phyloP scores from a whole-genome alignment of 2,329 filamentous ascomycete genomes.

The Alternaria sp. region DNA sequence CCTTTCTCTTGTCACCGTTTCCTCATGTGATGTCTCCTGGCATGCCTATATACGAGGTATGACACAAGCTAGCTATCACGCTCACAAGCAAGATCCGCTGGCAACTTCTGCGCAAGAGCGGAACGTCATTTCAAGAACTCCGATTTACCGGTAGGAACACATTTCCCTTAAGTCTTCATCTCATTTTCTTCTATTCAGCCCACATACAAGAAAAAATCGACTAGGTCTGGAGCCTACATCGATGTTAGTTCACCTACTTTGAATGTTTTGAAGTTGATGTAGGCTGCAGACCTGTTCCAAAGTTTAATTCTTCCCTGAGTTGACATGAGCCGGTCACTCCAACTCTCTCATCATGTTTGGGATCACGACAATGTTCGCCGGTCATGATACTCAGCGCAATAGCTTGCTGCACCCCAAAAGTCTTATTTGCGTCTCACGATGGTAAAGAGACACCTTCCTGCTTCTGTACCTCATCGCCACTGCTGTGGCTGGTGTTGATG shows the following conservation, averaged over 20 bases:
- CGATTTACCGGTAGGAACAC: not conserved
- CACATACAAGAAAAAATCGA: not conserved
- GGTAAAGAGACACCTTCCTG: conserved; percentile 15
- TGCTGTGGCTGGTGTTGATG: conserved; percentile 15
- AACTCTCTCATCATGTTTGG: conserved; percentile 18
- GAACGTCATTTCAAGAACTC: not conserved
- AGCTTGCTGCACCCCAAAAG: not conserved
- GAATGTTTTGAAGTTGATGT: not conserved
- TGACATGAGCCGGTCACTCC: conserved; percentile 4
- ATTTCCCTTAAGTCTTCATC: not conserved
- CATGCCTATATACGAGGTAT: not conserved
- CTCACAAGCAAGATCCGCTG: not conserved
- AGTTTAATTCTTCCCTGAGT: not conserved
- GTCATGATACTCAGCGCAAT: conserved; percentile 18
- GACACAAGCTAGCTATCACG: not conserved
- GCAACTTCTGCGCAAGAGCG: not conserved
- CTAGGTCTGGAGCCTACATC: not conserved
- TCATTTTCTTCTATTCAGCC: conserved; percentile 6
- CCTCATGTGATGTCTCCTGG: not conserved
- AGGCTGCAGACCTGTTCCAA: not conserved
- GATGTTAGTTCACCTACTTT: not conserved
- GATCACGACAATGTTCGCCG: conserved; percentile 6
- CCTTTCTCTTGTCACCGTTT: accelerated
- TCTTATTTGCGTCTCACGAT: not conserved
- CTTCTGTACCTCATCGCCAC: conserved; percentile 17